Percentiles rank a stretch among this genome's conserved stretches.
Evolutionary conservation across 306 rosid species (phyloP).

Genomic region (Rosa persica): DNA sequence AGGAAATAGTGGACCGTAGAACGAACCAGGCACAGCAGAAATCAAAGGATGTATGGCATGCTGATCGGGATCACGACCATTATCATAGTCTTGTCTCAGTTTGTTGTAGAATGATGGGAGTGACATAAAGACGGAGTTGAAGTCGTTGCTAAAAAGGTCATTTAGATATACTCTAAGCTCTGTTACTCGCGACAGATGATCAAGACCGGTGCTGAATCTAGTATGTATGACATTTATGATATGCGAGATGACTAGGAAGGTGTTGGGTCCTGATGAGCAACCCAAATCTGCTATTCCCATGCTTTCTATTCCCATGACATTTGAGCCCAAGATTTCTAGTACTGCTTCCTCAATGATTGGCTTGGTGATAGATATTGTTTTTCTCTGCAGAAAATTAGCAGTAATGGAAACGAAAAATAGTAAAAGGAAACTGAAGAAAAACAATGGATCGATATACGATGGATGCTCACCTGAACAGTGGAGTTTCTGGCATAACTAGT

Average conservation of each 20-base stretch:
- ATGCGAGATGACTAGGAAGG: conserved; percentile 42
- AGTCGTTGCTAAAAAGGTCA: conserved; percentile 70
- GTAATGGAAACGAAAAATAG: too few relatives aligned
- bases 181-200: conserved; percentile 4
- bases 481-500: conserved; percentile 80
- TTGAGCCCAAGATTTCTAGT: too few relatives aligned
- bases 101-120: conserved; percentile 58
- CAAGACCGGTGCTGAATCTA: neutral
- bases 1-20: conserved; percentile 56
- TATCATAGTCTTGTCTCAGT: neutral
- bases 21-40: conserved; percentile 52
- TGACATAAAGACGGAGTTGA: conserved; percentile 58
- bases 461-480: conserved; percentile 42
- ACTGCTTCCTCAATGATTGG: too few relatives aligned
- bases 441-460: neutral
- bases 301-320: conserved; percentile 22
- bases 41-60: conserved; percentile 26
- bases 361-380: too few relatives aligned
- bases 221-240: conserved; percentile 34
- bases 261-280: conserved; percentile 83
- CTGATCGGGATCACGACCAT: neutral
- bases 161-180: conserved; percentile 55
- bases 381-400: too few relatives aligned
- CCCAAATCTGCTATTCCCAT: conserved; percentile 79
- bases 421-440: too few relatives aligned